Conservation (phyloP, 2,329 filamentous ascomycete species). For the Triangularia verruculosa region DNA sequence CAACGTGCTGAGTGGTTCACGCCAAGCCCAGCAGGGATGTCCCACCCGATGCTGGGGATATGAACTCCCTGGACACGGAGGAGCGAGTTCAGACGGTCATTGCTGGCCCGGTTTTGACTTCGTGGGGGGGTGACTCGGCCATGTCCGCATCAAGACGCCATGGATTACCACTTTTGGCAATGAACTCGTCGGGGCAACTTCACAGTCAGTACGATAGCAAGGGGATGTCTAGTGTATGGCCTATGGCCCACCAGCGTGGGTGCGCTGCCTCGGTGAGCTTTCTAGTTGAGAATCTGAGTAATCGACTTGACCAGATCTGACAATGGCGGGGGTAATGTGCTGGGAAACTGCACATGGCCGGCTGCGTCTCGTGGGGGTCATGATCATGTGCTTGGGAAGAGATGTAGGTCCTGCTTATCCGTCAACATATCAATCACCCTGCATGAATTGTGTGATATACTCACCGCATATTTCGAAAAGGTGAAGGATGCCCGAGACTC, state of each 20-base stretch:
- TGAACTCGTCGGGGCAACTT: not conserved
- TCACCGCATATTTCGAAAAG: not conserved
- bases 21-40: not conserved
- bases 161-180: not conserved
- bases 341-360: not conserved
- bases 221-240: not conserved
- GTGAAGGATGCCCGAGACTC: not conserved
- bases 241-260: not conserved
- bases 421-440: not conserved
- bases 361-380: not conserved
- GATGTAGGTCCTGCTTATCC: not conserved
- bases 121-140: not conserved
- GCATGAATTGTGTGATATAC: not conserved
- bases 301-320: no score
- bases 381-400: not conserved
- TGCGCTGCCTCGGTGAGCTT: not conserved
- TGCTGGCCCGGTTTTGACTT: not conserved
- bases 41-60: not conserved
- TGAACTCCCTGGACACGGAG: not conserved
- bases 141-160: not conserved
- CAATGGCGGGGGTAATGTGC: no score
- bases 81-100: not conserved
- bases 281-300: not conserved
- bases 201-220: not conserved
- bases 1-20: no score